Evolutionary conservation across 2,329 filamentous ascomycete genomes (phyloP).

Genomic region (Tolypocladium sp.): DNA sequence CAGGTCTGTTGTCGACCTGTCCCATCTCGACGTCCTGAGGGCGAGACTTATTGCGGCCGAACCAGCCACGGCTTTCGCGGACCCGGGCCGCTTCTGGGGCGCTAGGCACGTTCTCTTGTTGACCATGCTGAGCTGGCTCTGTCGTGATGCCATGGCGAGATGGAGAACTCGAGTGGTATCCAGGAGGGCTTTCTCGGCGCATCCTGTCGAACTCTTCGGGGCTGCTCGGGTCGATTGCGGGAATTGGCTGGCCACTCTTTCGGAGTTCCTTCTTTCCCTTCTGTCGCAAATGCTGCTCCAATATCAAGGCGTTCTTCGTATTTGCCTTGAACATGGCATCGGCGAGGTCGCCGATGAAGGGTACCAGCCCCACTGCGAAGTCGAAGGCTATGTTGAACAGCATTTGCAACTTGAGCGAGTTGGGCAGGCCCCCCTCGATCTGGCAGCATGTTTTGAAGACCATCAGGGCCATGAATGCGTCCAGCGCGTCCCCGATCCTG

Average conservation of each 20-base stretch:
- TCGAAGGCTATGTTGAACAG: conserved; percentile 69
- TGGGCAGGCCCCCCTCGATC: conserved; percentile 68
- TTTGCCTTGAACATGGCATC: conserved; percentile 70
- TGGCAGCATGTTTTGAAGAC: conserved; percentile 64
- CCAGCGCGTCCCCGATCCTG: conserved; percentile 66
- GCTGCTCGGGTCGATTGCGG: conserved; percentile 41
- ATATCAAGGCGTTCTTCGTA: conserved; percentile 62
- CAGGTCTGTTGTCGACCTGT: conserved; percentile 4
- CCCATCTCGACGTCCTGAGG: conserved; percentile 21
- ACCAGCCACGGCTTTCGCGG: conserved; percentile 15
- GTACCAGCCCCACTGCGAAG: conserved; percentile 64
- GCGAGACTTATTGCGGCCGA: conserved; percentile 18
- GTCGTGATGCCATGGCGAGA: conserved; percentile 14
- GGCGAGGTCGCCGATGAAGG: conserved; percentile 65
- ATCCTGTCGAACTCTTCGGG: conserved; percentile 40
- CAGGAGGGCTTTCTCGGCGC: conserved; percentile 16
- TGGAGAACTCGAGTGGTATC: conserved; percentile 16
- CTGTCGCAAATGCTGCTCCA: conserved; percentile 59
- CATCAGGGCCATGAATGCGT: conserved; percentile 64
- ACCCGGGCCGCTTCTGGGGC: conserved; percentile 19
- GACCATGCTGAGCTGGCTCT: conserved; percentile 9
- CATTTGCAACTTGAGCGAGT: conserved; percentile 58
- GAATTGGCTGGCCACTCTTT: conserved; percentile 34
- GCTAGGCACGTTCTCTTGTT: conserved; percentile 9
- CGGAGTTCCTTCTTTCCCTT: conserved; percentile 52